Evolutionary conservation across 2,329 filamentous ascomycete genomes (phyloP), one percentile per base, ranked within the genome.

Genomic region (Exophiala aquamarina): DNA sequence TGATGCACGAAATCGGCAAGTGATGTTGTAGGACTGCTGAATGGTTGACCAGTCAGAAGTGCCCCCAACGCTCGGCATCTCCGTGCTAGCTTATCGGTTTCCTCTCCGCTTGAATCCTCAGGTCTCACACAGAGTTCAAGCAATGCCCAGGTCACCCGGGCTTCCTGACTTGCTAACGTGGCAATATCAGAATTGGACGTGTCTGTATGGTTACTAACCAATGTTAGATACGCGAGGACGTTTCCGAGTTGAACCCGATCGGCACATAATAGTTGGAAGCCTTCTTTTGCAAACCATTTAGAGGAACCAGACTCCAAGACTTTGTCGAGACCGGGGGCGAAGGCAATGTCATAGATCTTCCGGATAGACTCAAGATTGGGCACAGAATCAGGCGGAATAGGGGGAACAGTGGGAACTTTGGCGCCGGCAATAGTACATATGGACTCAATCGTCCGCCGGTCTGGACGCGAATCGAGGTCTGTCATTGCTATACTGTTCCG

Each of bases 341-440:
- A 94, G 55, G 89, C 83, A 56, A 85, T 84, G 58, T 81, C 78
- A 67, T 87, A 94, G 13, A 92, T 71, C 52, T 79, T 79, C 54
- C 82, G 83, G 49, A 89, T 82, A 62, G 89, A 84, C 58, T 83
- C 80, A 40, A 87, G 63, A 31, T 75, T 63, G 43, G 66, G 70
- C 66, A 63, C 72, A 66, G 60, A 74, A 48, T 78, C 75, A 20
- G 78, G 74, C 55, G 79, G 73, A 17, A 77, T 72, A 3, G 81
- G 78, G 34, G 81, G 77, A 41, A 81, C 67, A 41, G 47, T 52
- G 13, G 54, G 56, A 17, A 54, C 41, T 26, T 49, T 50, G 17
- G 56, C 66, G 43, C 80, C 76, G 58, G 82, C 81, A 51, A 86
- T 75, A 14, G 71, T 66, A 56, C 91, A 82, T 33, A 93, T 81